Conservation (phyloP, 2,329 filamentous ascomycete species). For the Fusarium robinianum region DNA sequence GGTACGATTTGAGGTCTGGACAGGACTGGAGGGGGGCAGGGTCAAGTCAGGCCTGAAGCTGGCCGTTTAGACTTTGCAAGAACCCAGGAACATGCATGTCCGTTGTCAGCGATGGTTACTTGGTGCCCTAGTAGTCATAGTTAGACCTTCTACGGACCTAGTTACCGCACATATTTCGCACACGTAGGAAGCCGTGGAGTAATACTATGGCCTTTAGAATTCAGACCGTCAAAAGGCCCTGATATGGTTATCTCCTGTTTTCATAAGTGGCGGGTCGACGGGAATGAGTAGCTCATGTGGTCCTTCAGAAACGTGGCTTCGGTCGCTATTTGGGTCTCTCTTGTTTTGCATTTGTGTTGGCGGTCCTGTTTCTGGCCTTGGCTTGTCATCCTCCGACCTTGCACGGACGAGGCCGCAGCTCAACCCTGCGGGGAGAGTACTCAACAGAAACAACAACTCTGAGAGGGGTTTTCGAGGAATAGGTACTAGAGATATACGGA, state of each 20-base stretch:
- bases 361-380: slow-evolving; percentile 17
- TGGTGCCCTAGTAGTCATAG: too few species aligned
- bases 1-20: slow-evolving; percentile 24
- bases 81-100: slow-evolving; percentile 17
- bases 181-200: too few species aligned
- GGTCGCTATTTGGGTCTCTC: slow-evolving; percentile 20
- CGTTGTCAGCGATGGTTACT: too few species aligned
- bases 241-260: slow-evolving; percentile 16
- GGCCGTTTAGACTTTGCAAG: slow-evolving; percentile 7
- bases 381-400: too few species aligned
- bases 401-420: too few species aligned
- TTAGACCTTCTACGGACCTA: too few species aligned
- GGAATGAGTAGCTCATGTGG: slow-evolving; percentile 24
- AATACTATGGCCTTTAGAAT: too few species aligned
- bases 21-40: too few species aligned
- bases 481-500: too few species aligned
- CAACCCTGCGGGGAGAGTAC: slow-evolving; percentile 6
- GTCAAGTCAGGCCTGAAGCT: slow-evolving; percentile 10
- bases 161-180: too few species aligned
- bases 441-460: slow-evolving; percentile 11
- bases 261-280: slow-evolving; percentile 19
- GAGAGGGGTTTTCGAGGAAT: slow-evolving; percentile 10
- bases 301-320: slow-evolving; percentile 31
- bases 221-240: slow-evolving; percentile 9
- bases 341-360: slow-evolving; percentile 22